phyloP scores from a whole-genome alignment of 352 stramenopile species.

The Phytophthora europaea region DNA sequence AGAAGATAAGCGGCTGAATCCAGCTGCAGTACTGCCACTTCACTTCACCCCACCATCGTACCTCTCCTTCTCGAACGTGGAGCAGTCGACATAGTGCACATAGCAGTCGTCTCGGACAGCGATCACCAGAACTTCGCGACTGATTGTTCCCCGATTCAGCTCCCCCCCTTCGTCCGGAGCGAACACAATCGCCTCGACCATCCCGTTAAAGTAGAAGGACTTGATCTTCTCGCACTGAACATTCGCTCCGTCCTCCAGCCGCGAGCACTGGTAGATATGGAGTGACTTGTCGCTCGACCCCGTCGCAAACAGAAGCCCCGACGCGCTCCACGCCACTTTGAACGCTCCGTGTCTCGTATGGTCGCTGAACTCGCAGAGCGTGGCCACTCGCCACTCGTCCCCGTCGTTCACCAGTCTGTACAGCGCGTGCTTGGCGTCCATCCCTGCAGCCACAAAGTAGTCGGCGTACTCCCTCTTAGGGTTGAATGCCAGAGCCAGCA shows the following conservation, averaged over 20 bases:
- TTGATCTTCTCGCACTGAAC: slow-evolving; percentile 68
- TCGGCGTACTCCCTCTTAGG: slow-evolving; percentile 46
- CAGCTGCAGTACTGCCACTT: neutral
- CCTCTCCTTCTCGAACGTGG: slow-evolving; percentile 84
- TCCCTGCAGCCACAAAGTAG: slow-evolving; percentile 73
- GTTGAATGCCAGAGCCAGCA: slow-evolving; percentile 75
- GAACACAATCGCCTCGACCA: slow-evolving; percentile 74
- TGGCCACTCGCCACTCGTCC: slow-evolving; percentile 53
- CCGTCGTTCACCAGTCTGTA: slow-evolving; percentile 49
- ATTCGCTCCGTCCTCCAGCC: slow-evolving; percentile 23
- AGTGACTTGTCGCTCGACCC: slow-evolving; percentile 81
- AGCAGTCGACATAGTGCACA: slow-evolving; percentile 85
- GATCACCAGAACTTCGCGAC: slow-evolving; percentile 64
- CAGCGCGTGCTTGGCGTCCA: slow-evolving; percentile 78
- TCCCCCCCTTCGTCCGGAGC: slow-evolving; percentile 29
- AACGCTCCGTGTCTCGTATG: slow-evolving; percentile 79
- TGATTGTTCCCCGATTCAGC: neutral
- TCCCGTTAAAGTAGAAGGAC: slow-evolving; percentile 90
- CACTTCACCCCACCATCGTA: slow-evolving; percentile 26
- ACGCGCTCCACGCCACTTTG: slow-evolving; percentile 68
- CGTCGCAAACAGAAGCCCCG: slow-evolving; percentile 72
- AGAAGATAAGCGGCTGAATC: neutral
- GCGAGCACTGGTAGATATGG: slow-evolving; percentile 67
- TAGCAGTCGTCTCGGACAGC: slow-evolving; percentile 87
- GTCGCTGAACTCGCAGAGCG: slow-evolving; percentile 67